Percentiles rank a stretch among this genome's conserved stretches.
Conservation (phyloP, 1,284 basidiomycete genomes). For the Rhodotorula sp. region DNA sequence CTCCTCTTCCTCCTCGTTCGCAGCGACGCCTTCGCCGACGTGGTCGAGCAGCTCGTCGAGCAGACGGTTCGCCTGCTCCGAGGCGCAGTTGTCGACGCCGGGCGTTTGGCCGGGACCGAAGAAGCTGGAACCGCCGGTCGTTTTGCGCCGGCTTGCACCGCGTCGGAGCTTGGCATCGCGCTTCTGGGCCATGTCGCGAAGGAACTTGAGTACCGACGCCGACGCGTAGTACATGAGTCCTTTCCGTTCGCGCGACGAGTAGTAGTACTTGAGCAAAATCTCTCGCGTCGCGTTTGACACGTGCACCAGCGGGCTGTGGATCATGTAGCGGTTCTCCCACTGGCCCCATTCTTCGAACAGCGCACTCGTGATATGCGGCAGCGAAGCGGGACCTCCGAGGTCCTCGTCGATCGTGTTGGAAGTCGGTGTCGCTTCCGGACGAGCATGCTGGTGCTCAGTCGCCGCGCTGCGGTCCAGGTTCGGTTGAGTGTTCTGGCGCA, state of each 20-base stretch:
- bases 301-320: conserved; percentile 82
- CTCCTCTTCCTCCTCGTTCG: conserved; percentile 24
- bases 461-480: neutral
- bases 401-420: conserved; percentile 18
- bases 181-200: conserved; percentile 67
- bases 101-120: conserved; percentile 16
- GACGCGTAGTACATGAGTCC: conserved; percentile 65
- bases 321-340: conserved; percentile 87
- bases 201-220: conserved; percentile 72
- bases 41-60: conserved; percentile 48
- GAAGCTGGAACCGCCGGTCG: conserved; percentile 1
- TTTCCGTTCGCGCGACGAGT: conserved; percentile 68
- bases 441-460: neutral
- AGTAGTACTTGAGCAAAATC: conserved; percentile 87
- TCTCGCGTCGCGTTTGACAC: conserved; percentile 76
- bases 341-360: conserved; percentile 70
- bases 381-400: conserved; percentile 20
- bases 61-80: conserved; percentile 35
- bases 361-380: conserved; percentile 43
- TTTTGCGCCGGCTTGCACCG: conserved; percentile 24
- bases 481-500: conserved; percentile 8
- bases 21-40: conserved; percentile 21
- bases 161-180: conserved; percentile 46
- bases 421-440: conserved; percentile 31
- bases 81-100: conserved; percentile 9